Conservation (phyloP, 1,139 yeast genomes). For the Scheffersomyces cryptocercus region DNA sequence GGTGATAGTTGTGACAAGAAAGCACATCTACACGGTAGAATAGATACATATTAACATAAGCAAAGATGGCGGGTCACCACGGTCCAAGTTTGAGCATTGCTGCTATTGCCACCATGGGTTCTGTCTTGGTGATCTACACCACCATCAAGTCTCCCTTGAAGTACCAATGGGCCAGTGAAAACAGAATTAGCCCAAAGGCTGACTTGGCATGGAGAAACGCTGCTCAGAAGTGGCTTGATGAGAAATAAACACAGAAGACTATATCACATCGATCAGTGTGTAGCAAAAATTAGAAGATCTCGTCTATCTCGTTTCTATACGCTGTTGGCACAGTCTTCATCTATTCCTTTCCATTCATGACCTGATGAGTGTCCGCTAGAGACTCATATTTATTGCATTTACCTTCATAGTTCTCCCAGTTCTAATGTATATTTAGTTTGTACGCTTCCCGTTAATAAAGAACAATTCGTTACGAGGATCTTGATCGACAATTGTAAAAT, state of each 20-base stretch:
- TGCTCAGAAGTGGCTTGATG: conserved; percentile 48
- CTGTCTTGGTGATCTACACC: conserved; percentile 42
- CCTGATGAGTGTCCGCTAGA: too few species aligned
- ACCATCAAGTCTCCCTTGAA: conserved; percentile 48
- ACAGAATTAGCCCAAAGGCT: conserved; percentile 50
- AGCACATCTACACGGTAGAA: not conserved
- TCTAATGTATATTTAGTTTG: too few species aligned
- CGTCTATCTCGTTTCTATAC: too few species aligned
- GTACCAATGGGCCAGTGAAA: conserved; percentile 44
- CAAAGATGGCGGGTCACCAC: conserved; percentile 32
- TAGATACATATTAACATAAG: conserved; percentile 5
- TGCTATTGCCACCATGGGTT: conserved; percentile 48
- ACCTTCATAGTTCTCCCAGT: too few species aligned
- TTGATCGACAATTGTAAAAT: too few species aligned
- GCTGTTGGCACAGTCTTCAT: too few species aligned
- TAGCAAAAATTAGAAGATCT: too few species aligned
- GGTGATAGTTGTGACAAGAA: not conserved
- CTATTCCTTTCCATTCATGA: too few species aligned
- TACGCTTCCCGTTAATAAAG: too few species aligned
- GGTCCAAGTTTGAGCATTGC: conserved; percentile 44
- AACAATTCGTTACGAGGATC: too few species aligned
- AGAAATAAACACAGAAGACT: conserved; percentile 13
- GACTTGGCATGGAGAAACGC: conserved; percentile 56
- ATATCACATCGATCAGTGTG: too few species aligned
- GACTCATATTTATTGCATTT: too few species aligned